phyloP scores from a whole-genome alignment of 1,284 basidiomycete species.

The Malassezia sp. region DNA sequence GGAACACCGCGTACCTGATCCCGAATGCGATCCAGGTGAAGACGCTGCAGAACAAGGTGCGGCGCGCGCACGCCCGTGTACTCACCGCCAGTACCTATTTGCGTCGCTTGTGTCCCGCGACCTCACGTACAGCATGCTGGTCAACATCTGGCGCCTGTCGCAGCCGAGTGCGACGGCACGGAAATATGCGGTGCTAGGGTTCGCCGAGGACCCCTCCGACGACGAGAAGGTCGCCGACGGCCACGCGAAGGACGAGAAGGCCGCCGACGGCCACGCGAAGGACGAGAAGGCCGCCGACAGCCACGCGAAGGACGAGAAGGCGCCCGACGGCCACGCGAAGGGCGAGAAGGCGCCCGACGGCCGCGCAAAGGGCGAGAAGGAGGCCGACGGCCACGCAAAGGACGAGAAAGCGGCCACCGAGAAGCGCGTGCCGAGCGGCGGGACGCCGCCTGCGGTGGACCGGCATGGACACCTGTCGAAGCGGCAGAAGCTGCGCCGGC shows the following conservation, averaged over 20 bases:
- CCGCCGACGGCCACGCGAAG: conserved; percentile 1
- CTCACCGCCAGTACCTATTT: conserved; percentile 88
- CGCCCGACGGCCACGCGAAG: background rate
- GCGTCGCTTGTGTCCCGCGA: conserved; percentile 92
- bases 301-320: background rate
- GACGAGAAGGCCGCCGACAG: background rate
- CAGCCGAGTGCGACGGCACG: conserved; percentile 55
- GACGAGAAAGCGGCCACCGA: background rate
- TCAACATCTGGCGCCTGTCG: conserved; percentile 86
- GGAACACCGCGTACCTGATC: conserved; percentile 96
- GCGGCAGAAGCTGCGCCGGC: conserved; percentile 25
- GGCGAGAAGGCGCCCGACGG: background rate
- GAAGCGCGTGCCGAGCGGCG: no score
- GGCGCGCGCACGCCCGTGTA: no score
- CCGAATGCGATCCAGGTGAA: conserved; percentile 90
- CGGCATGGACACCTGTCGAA: conserved; percentile 22
- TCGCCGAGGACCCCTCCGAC: conserved; percentile 23
- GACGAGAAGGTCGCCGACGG: conserved; percentile 4
- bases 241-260: conserved; percentile 5
- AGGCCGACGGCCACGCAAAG: background rate
- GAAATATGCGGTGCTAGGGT: background rate
- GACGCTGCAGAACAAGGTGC: conserved; percentile 60
- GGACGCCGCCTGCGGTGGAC: no score
- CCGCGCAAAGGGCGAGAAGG: background rate
- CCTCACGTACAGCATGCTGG: conserved; percentile 87